Base-by-base conservation (phyloP, 768 basidiomycete species). In the Boletellus emodensis region DNA sequence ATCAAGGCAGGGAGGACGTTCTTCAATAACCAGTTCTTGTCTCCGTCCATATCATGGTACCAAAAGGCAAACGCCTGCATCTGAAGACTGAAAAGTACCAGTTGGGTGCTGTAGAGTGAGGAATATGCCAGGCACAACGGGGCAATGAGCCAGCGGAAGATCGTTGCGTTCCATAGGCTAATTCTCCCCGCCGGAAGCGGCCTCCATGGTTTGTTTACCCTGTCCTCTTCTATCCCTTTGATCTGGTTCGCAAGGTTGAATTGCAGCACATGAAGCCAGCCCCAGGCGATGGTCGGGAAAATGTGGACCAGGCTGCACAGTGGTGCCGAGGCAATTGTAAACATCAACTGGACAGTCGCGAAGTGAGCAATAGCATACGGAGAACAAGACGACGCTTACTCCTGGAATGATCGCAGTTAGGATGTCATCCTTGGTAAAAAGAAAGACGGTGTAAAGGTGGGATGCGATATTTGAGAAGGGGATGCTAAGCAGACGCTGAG, bases 351-450 rank as follows among this genome's bases (percentile, higher is more conserved):
- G 18, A 13, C 32, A 9, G 18, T 28, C 10, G 14, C 41, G 15
- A 44, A 15, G 37, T 44, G 36, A 55, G 54, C 10, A 12, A 3
- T 1, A 22, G 28, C 14, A 1, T 20, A 14, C 1, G 0, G n/a
- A 22, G 9, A 3, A 22, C 2, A n/a, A 15, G 0, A 5, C 2
- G 3, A 18, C 33, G 58, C 76, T 52, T 53, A 78, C 78, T 48
- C 77, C 71, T 1, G 78, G 78, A 22, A 79, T 60, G 6, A 79
- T 43, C 6, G 71, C 73, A 0, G 77, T 78, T 46, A 73, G 67
- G 50, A 77, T 67, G 55, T 79, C 78, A 14, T 75, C 69, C 53
- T 71, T 70, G 18, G 70, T 74, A 61, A 78, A 77, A 37, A 75
- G 70, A 49, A 69, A 72, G 26, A 67, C 33, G 13, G 63, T 69